Evolutionary conservation across 2,329 filamentous ascomycete species (phyloP).

Genomic region (Alternaria incomplexa): DNA sequence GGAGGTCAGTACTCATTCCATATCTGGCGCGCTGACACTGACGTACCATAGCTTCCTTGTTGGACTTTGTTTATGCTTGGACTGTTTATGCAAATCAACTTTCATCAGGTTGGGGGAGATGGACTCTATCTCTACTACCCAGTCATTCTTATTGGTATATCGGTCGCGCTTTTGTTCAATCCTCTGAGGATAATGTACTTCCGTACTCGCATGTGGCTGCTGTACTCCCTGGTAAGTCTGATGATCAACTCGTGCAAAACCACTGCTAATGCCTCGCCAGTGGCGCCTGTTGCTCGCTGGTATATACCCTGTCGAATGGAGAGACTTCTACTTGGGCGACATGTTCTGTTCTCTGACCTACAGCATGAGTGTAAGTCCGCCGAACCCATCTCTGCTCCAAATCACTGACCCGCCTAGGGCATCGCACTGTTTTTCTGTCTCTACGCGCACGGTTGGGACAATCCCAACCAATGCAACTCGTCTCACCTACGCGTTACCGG

Average conservation of each 20-base stretch:
- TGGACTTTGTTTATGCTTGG: slow-evolving; percentile 80
- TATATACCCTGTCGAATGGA: slow-evolving; percentile 91
- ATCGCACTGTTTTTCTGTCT: slow-evolving; percentile 93
- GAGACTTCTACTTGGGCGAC: slow-evolving; percentile 96
- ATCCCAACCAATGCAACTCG: slow-evolving; percentile 82
- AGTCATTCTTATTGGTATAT: slow-evolving; percentile 75
- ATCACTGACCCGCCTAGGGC: slow-evolving; percentile 61
- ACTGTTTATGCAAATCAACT: slow-evolving; percentile 88
- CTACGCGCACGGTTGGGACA: slow-evolving; percentile 78
- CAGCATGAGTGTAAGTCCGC: slow-evolving; percentile 73
- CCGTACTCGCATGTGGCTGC: slow-evolving; percentile 81
- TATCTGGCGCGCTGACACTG: neutral
- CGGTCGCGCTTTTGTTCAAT: slow-evolving; percentile 72
- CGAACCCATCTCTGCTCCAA: neutral
- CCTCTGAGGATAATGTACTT: slow-evolving; percentile 78
- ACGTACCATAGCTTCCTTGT: slow-evolving; percentile 69
- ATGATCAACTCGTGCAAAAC: neutral
- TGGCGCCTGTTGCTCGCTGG: slow-evolving; percentile 86
- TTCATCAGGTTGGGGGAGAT: slow-evolving; percentile 69
- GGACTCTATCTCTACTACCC: slow-evolving; percentile 85
- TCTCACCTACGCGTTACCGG: slow-evolving; percentile 81
- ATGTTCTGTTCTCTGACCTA: slow-evolving; percentile 98
- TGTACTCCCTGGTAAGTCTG: slow-evolving; percentile 79
- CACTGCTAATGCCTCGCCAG: slow-evolving; percentile 54
- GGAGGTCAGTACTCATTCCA: slow-evolving; percentile 58